These are phyloP conservation scores for Calocera cornea DNA, from an alignment of 768 basidiomycete species.

Conservation along the genomic window DNA sequence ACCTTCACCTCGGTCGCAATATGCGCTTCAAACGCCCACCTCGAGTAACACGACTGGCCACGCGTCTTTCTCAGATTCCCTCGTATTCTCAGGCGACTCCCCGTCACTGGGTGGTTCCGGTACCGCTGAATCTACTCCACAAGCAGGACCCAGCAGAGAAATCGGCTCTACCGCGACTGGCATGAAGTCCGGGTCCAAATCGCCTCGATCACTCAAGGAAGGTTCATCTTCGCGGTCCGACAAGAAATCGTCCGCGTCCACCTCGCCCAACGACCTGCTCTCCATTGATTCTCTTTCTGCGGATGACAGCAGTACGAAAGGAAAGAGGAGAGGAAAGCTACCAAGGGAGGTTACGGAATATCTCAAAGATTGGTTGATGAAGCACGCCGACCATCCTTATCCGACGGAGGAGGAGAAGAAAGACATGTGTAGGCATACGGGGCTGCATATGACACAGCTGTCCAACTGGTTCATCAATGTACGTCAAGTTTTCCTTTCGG, in stretches of 20 bases:
- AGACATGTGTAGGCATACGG: constrained; percentile 71
- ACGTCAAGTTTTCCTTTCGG: constrained; percentile 16
- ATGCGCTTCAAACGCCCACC: background rate
- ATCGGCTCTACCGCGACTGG: background rate
- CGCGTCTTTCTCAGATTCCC: background rate
- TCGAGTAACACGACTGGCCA: background rate
- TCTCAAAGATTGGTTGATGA: constrained; percentile 76
- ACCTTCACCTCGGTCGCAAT: background rate
- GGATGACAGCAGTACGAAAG: background rate
- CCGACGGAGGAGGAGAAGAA: constrained; percentile 86
- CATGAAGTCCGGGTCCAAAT: background rate
- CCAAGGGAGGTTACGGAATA: constrained; percentile 85
- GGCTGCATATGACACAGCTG: constrained; percentile 77
- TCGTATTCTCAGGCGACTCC: background rate
- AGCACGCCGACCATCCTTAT: constrained; percentile 80
- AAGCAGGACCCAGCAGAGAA: background rate
- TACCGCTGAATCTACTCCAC: background rate
- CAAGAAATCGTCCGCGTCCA: background rate
- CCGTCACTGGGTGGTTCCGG: background rate
- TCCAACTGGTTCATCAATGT: constrained; percentile 93
- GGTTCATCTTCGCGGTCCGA: background rate
- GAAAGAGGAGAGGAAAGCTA: constrained; percentile 50
- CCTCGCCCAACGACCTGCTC: background rate
- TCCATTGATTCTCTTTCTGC: background rate
- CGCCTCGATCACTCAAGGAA: background rate